Evolutionary conservation across 2,329 filamentous ascomycete genomes (phyloP), one percentile per base, ranked within the genome.

Genomic region (Xylaria sp.): DNA sequence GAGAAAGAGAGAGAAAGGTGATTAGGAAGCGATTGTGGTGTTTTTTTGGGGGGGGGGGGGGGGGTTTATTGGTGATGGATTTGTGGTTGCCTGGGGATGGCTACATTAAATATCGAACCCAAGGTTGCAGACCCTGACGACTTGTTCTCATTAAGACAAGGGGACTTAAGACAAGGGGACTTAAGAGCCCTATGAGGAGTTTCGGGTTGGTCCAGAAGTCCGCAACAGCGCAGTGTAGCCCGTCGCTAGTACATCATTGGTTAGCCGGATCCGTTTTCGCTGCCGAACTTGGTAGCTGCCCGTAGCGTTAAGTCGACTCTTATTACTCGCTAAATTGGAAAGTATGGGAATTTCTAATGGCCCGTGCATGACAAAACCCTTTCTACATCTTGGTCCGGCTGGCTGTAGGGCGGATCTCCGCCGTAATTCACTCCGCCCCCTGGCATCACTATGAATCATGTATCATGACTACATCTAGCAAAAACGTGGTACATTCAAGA

Each of bases 381-480:
- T 34, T n/a, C 46, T 45, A 20, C 15, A 34, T 56, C 52, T 56
- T 25, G n/a, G 34, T 52, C 28, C 28, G 28, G 15, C n/a, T 9
- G 15, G 50, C 18, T 56, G 36, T 39, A 32, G 15, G 50, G 64
- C 64, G 64, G 64, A 66, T 58, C 43, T 66, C 64, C 64, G 64
- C 64, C 25, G 30, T 20, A 18, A 41, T 41, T 12, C 34, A 39
- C 36, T 18, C 36, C 36, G 36, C 36, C n/a, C n/a, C n/a, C n/a
- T 18, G 39, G 15, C 41, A 25, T 67, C 60, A 67, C 43, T 23
- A 59, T 63, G 64, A 45, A 59, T 66, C 64, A 63, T 66, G 12
- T 28, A 34, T 15, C 32, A 60, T 48, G 45, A 41, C 45, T 41
- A 8, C 58, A 41, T 15, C 18, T 18, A 7, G n/a, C 8, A 15